phyloP scores from a whole-genome alignment of 2,329 filamentous ascomycete genomes.

The Intubia oerlemansii region DNA sequence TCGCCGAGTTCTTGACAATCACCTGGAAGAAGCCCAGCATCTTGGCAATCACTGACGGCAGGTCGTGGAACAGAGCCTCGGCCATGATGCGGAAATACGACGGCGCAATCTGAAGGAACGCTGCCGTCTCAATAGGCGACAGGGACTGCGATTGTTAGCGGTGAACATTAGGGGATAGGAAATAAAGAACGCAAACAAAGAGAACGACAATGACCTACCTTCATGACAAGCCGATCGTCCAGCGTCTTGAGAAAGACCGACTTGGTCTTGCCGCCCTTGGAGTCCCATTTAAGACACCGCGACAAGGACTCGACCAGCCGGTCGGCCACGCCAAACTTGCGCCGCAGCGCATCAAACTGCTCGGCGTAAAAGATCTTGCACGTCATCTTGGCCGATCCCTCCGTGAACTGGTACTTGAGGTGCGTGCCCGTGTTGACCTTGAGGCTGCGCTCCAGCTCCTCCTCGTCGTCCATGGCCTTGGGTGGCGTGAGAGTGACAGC shows the following conservation, averaged over 20 bases:
- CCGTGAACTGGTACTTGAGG: constrained; percentile 86
- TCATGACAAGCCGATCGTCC: constrained; percentile 83
- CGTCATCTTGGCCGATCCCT: constrained; percentile 82
- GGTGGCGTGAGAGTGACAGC: neutral
- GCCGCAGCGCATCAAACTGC: constrained; percentile 83
- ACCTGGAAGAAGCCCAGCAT: constrained; percentile 98
- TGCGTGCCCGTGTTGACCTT: constrained; percentile 75
- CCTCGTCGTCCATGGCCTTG: constrained; percentile 28
- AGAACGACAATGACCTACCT: too few species aligned
- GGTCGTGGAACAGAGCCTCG: constrained; percentile 81
- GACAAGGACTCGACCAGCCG: constrained; percentile 90
- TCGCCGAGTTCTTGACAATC: constrained; percentile 83
- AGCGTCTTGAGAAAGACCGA: constrained; percentile 93
- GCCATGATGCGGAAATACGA: constrained; percentile 97
- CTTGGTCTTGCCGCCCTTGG: constrained; percentile 92
- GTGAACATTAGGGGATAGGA: too few species aligned
- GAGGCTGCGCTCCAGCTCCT: constrained; percentile 66
- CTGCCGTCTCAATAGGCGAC: constrained; percentile 75
- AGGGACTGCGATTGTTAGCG: too few species aligned
- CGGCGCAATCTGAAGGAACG: constrained; percentile 86
- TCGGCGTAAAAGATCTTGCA: constrained; percentile 99
- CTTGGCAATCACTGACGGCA: constrained; percentile 93
- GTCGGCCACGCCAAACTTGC: constrained; percentile 82
- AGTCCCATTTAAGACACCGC: constrained; percentile 93
- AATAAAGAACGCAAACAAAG: too few species aligned